Conservation (phyloP, 2,329 filamentous ascomycete species). For the Fusarium mexicanum region DNA sequence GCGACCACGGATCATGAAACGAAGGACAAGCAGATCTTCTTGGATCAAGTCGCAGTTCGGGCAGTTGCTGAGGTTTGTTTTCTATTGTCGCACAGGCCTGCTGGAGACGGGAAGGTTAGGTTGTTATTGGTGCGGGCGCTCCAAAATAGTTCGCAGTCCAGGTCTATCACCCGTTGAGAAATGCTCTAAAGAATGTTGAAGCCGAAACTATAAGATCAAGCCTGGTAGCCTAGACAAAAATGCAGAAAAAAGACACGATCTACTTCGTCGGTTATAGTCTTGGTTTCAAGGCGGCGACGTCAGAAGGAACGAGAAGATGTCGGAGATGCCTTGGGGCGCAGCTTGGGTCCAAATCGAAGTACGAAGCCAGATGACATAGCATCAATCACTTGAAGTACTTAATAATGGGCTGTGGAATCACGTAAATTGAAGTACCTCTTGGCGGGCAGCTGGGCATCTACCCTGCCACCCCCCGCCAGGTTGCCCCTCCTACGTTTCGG, state of each 20-base stretch:
- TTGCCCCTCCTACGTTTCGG: conserved; percentile 43
- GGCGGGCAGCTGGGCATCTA: conserved; percentile 22
- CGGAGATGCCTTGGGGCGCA: conserved; percentile 40
- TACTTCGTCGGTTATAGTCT: conserved; percentile 11
- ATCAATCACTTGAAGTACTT: conserved; percentile 13
- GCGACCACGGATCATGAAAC: conserved; percentile 15
- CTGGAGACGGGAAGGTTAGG: conserved; percentile 22
- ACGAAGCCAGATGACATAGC: conserved; percentile 40
- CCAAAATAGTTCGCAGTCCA: conserved; percentile 7
- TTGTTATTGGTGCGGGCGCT: conserved; percentile 19
- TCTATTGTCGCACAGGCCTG: conserved; percentile 39
- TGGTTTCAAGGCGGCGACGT: conserved; percentile 37
- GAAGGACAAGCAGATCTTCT: background rate
- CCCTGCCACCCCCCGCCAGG: conserved; percentile 34
- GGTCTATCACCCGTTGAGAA: conserved; percentile 3
- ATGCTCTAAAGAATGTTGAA: conserved; percentile 3
- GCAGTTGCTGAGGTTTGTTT: conserved; percentile 27
- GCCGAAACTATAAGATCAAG: conserved; percentile 1
- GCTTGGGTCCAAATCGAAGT: conserved; percentile 33
- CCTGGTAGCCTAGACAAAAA: background rate
- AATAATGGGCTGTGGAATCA: background rate
- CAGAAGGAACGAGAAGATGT: conserved; percentile 31
- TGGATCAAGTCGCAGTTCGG: background rate
- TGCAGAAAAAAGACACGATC: conserved; percentile 23
- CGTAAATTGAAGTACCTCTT: conserved; percentile 13